Evolutionary conservation across 2,329 filamentous ascomycete genomes (phyloP).

Genomic region (Fusarium ramigenum): DNA sequence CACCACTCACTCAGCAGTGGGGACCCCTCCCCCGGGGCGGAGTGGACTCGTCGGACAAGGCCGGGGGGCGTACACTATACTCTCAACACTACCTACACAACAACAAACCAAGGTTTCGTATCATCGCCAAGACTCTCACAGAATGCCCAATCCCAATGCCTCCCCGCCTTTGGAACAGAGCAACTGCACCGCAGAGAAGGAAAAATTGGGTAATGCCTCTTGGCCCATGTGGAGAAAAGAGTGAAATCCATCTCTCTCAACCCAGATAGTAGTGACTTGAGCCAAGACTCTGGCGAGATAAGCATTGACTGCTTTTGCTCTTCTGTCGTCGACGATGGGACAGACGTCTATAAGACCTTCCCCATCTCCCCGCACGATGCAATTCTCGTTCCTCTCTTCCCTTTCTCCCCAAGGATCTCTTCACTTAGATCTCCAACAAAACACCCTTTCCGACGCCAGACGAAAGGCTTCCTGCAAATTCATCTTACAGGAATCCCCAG

Average conservation of each 20-base stretch:
- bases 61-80: conserved; percentile 20
- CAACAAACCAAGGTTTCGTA: conserved; percentile 36
- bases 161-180: conserved; percentile 39
- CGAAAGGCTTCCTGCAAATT: conserved; percentile 37
- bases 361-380: conserved; percentile 28
- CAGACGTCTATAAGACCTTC: conserved; percentile 39
- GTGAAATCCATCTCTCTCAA: conserved; percentile 6
- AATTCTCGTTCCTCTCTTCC: background rate
- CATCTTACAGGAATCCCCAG: conserved; percentile 33
- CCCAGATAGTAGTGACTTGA: conserved; percentile 26
- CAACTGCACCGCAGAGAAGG: conserved; percentile 34
- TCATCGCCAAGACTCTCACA: conserved; percentile 32
- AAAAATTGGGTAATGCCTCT: conserved; percentile 36
- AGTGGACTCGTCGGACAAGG: conserved; percentile 12
- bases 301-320: conserved; percentile 22
- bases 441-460: conserved; percentile 28
- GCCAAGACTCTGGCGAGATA: conserved; percentile 29
- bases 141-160: conserved; percentile 21
- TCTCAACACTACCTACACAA: conserved; percentile 21
- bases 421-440: conserved; percentile 18
- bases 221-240: conserved; percentile 38
- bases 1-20: background rate
- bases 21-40: conserved; percentile 8
- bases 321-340: conserved; percentile 8
- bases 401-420: conserved; percentile 23